Evolutionary conservation across 2,329 filamentous ascomycete species (phyloP).

Genomic region (Fusarium humuli): DNA sequence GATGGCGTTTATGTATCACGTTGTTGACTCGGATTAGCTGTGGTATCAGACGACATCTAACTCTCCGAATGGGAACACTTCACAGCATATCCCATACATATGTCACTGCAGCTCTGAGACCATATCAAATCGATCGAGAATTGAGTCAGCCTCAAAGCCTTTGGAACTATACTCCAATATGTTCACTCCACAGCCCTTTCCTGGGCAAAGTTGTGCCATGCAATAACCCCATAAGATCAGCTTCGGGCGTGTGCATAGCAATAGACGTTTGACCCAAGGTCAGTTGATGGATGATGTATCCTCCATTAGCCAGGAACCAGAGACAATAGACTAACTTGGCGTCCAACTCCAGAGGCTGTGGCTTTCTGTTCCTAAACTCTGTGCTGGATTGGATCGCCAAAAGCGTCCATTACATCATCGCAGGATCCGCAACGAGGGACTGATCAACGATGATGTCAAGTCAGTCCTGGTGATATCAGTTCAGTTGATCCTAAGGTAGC

Average conservation of each 20-base stretch:
- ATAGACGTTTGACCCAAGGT: not conserved
- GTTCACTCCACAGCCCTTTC: not conserved
- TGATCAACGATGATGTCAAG: slow-evolving; percentile 24
- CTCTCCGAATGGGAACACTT: not conserved
- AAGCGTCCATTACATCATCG: slow-evolving; percentile 28
- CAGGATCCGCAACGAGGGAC: slow-evolving; percentile 4
- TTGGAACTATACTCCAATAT: not conserved
- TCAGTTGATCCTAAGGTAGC: not conserved
- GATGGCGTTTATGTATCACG: not conserved
- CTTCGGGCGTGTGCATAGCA: slow-evolving; percentile 3
- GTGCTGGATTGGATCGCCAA: slow-evolving; percentile 19
- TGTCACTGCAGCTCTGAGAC: not conserved
- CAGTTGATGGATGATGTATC: not conserved
- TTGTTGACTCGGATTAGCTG: not conserved
- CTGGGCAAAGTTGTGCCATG: not conserved
- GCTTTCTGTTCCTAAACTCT: slow-evolving; percentile 13
- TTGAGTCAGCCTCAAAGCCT: not conserved
- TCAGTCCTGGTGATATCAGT: not conserved
- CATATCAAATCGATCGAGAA: not conserved
- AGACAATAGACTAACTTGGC: not conserved
- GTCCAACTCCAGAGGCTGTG: not conserved
- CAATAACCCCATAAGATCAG: not conserved
- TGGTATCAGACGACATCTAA: not conserved
- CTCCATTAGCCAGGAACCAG: slow-evolving; percentile 5
- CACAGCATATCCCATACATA: not conserved